Base-by-base conservation (phyloP, 805 yeast genomes). In the Saturnispora sekii region DNA sequence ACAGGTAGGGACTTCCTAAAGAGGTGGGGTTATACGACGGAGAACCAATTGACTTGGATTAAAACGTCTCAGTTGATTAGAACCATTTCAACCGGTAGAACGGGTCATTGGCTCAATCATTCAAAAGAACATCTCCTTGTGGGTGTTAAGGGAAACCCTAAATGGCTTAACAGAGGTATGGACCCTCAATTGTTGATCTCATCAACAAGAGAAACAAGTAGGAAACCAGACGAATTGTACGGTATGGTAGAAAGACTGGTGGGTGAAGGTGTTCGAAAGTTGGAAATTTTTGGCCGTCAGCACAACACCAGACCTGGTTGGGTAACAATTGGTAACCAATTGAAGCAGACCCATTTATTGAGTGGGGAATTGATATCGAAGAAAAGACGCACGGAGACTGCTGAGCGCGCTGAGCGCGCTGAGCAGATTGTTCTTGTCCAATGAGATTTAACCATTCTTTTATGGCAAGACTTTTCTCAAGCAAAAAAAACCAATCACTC, bases 71-170 rank as follows among this genome's bases (percentile, higher is more conserved):
- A 90, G 59, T 64, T 90, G 49, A 77, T 81, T 16, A 68, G 95
- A 48, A 89, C 96, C 0, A 88, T 89, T 36, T 88, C 94, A 48
- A 90, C 97, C 0, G 97, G 97, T 1, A 68, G 97, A 51, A 89
- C 97, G 0, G 97, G 97, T 0, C 97, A 89, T 60, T 89, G 97
- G 97, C 69, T 89, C 43, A 89, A 89, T 58, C 97, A 89, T 62
- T 84, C 96, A 0, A 89, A 89, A 55, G 97, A 89, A 61, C 97
- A 89, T 59, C 66, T 87, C 37, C 63, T 89, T 4, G 84, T 90
- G 8, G 97, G 96, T 30, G 56, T 83, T 21, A 89, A 89, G 56
- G 97, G 96, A 0, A 59, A 75, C 35, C 88, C 94, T 0, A 55
- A 62, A 32, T 86, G 95, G 95, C 55, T 87, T 26, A 75, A 74